These are phyloP conservation scores for Magnusiomyces suaveolens DNA, from an alignment of 1,139 yeast species.

Conservation along the genomic window DNA sequence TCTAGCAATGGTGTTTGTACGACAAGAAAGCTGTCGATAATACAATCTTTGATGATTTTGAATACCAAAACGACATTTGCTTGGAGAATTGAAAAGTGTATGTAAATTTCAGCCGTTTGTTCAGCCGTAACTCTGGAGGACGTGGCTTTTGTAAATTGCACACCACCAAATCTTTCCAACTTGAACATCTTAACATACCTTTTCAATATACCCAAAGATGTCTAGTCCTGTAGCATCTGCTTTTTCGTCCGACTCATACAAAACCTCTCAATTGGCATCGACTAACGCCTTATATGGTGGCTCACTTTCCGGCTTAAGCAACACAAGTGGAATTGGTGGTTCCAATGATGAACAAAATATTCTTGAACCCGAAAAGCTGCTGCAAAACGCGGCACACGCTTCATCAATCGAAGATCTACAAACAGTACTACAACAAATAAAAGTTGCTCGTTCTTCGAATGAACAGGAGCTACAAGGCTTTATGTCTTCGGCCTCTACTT, in stretches of 20 bases:
- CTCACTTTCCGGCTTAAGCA: neutral
- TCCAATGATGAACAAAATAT: neutral
- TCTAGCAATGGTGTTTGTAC: too few relatives aligned
- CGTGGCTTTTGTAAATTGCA: neutral
- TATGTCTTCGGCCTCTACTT: constrained; percentile 8
- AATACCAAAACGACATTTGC: neutral
- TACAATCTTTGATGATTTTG: neutral
- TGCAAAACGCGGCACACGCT: constrained; percentile 11
- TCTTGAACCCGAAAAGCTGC: constrained; percentile 7
- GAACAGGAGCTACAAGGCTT: constrained; percentile 9
- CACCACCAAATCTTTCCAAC: neutral
- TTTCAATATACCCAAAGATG: neutral
- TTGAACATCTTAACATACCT: neutral
- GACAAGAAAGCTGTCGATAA: neutral
- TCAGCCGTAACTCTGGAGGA: too few relatives aligned
- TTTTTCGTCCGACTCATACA: neutral
- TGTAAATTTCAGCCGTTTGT: neutral
- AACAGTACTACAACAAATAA: constrained; percentile 8
- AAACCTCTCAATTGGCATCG: neutral
- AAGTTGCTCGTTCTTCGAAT: constrained; percentile 7
- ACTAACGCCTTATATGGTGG: neutral
- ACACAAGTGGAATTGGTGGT: neutral
- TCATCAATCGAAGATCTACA: constrained; percentile 11
- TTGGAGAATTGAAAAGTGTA: neutral
- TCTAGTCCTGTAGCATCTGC: neutral